A percentile compares a stretch with the other conserved stretches of the same genome.
These are phyloP conservation scores for Telopea speciosissima DNA, from an alignment of 177 flowering plant species.

Conservation along the genomic window DNA sequence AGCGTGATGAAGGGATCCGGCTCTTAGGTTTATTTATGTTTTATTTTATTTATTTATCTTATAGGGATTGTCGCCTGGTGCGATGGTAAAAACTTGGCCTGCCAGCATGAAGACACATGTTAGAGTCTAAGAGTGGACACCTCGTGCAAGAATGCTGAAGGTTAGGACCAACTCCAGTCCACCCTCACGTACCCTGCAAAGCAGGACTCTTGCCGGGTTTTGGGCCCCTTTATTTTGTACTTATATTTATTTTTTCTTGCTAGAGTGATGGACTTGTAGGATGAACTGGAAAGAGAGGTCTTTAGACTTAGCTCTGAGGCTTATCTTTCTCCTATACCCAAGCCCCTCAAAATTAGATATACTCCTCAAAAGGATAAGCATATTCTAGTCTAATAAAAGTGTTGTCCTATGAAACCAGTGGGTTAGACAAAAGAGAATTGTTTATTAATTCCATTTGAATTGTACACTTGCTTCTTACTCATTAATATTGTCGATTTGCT, in stretches of 20 bases:
- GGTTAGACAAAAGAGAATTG: background rate
- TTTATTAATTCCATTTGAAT: background rate
- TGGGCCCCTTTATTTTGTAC: too few species aligned
- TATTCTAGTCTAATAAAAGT: background rate
- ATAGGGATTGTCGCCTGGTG: too few species aligned
- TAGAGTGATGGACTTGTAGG: too few species aligned
- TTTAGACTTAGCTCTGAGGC: background rate
- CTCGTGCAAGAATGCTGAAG: background rate
- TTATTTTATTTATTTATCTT: too few species aligned
- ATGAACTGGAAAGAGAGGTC: background rate
- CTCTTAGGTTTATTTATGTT: background rate
- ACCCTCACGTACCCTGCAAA: too few species aligned
- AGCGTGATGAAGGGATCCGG: background rate
- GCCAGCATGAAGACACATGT: background rate
- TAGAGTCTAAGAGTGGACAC: too few species aligned
- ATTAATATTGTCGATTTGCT: conserved; percentile 15
- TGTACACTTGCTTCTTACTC: conserved; percentile 2
- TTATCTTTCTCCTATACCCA: background rate
- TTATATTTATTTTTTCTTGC: background rate
- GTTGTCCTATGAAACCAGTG: background rate
- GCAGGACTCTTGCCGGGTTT: too few species aligned
- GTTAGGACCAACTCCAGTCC: background rate
- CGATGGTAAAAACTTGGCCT: too few species aligned
- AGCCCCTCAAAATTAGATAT: background rate
- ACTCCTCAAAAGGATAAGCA: background rate